These are phyloP conservation scores for Acrasis kona DNA, from an alignment of 78 protist species.

Conservation along the genomic window DNA sequence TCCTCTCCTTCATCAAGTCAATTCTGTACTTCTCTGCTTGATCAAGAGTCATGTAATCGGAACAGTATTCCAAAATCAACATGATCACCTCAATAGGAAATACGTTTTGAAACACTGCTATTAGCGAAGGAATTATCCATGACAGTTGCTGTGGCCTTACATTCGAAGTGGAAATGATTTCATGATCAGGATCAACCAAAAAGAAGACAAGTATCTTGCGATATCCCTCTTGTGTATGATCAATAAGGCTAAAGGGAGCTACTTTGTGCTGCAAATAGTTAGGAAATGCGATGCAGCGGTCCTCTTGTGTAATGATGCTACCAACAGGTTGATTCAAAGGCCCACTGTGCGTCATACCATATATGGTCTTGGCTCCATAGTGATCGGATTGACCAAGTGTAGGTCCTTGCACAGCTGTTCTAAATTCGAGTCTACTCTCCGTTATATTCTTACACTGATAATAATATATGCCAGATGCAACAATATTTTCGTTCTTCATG, in stretches of 20 bases:
- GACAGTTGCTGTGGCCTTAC: neutral
- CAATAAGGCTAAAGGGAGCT: neutral
- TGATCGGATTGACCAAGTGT: neutral
- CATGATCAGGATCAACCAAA: conserved; percentile 16
- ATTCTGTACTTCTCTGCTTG: conserved; percentile 13
- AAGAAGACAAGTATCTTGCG: conserved; percentile 23
- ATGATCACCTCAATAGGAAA: neutral
- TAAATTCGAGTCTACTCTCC: conserved; percentile 11
- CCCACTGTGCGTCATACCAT: neutral
- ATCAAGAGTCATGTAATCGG: conserved; percentile 9
- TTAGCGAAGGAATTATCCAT: neutral
- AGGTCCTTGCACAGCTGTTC: conserved; percentile 3
- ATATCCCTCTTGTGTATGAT: conserved; percentile 8
- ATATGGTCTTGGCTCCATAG: neutral
- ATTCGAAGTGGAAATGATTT: neutral
- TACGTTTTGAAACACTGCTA: neutral
- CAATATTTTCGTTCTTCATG: conserved; percentile 33
- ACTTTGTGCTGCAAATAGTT: conserved; percentile 30
- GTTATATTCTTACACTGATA: conserved; percentile 9
- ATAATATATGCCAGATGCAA: conserved; percentile 40
- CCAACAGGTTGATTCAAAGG: neutral
- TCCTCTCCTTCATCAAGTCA: conserved; percentile 33
- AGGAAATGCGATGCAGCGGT: conserved; percentile 34
- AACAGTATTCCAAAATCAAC: neutral
- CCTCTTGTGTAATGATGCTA: neutral